Evolutionary conservation across 2,329 filamentous ascomycete species (phyloP).

Genomic region (Drechmeria coniospora): DNA sequence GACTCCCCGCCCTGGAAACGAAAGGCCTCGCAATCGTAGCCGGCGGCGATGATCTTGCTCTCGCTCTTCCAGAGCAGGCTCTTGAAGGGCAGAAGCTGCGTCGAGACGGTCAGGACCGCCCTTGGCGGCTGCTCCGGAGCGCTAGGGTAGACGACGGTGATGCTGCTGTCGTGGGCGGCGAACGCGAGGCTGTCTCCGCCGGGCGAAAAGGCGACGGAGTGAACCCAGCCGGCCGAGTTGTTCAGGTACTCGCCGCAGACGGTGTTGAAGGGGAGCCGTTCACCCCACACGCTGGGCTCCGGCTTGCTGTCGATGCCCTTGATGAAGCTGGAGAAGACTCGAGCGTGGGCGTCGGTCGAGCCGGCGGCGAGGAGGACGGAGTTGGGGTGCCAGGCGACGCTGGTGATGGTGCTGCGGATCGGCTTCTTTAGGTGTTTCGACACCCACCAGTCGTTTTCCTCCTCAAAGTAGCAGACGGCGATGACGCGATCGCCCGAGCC

Average conservation of each 20-base stretch:
- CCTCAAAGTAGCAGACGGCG: slow-evolving; percentile 95
- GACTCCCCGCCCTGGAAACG: slow-evolving; percentile 63
- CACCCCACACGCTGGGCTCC: slow-evolving; percentile 81
- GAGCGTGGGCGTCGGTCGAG: slow-evolving; percentile 91
- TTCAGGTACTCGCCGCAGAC: slow-evolving; percentile 95
- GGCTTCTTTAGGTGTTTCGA: slow-evolving; percentile 99
- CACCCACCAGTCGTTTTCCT: slow-evolving; percentile 99
- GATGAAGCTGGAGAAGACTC: slow-evolving; percentile 90
- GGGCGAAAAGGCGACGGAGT: slow-evolving; percentile 84
- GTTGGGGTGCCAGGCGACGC: slow-evolving; percentile 93
- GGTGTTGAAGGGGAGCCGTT: slow-evolving; percentile 92
- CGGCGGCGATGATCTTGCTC: slow-evolving; percentile 85
- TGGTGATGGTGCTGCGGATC: slow-evolving; percentile 91
- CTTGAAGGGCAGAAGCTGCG: slow-evolving; percentile 82
- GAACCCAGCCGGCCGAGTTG: slow-evolving; percentile 92
- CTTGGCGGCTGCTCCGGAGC: slow-evolving; percentile 79
- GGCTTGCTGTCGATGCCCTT: slow-evolving; percentile 84
- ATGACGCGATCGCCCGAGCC: slow-evolving; percentile 92
- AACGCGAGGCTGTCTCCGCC: slow-evolving; percentile 89
- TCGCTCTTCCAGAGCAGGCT: slow-evolving; percentile 87
- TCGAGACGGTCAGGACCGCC: slow-evolving; percentile 81
- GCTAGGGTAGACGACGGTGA: slow-evolving; percentile 90
- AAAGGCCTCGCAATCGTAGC: slow-evolving; percentile 82
- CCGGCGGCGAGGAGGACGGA: slow-evolving; percentile 87
- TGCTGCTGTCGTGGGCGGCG: slow-evolving; percentile 85